phyloP scores from a whole-genome alignment of 176 grass and related monocot species.

The Eremochloa ophiuroides region DNA sequence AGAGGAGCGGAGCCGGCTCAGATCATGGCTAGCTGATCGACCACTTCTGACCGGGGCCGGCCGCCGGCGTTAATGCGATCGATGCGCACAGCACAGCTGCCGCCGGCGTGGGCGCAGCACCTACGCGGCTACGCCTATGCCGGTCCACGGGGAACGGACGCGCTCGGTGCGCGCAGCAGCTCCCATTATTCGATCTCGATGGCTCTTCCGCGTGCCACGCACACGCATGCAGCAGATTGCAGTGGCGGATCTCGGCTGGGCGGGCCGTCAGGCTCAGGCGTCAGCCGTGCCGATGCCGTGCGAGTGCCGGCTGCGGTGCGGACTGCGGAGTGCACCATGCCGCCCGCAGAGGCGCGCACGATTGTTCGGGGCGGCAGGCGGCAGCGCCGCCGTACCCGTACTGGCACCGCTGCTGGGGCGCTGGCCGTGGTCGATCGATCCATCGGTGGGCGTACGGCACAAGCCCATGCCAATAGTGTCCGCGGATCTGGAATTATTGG shows the following conservation, averaged over 20 bases:
- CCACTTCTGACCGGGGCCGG: neutral
- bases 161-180: neutral
- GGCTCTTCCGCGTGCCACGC: neutral
- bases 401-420: neutral
- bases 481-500: neutral
- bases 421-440: neutral
- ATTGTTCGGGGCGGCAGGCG: neutral
- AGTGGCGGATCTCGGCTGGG: neutral
- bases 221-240: neutral
- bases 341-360: neutral
- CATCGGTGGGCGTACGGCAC: neutral
- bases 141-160: neutral
- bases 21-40: neutral
- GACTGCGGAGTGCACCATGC: neutral
- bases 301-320: neutral
- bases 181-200: neutral
- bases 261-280: too few species aligned
- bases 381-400: neutral
- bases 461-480: neutral
- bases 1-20: too few species aligned
- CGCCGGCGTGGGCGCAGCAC: constrained; percentile 5
- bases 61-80: constrained; percentile 9
- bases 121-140: neutral
- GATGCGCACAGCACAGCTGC: neutral
- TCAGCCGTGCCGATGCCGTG: neutral